Percentiles rank a stretch among this genome's conserved stretches.
These are phyloP conservation scores for Escallonia rubra DNA, from an alignment of 129 eudicot species.

Conservation along the genomic window DNA sequence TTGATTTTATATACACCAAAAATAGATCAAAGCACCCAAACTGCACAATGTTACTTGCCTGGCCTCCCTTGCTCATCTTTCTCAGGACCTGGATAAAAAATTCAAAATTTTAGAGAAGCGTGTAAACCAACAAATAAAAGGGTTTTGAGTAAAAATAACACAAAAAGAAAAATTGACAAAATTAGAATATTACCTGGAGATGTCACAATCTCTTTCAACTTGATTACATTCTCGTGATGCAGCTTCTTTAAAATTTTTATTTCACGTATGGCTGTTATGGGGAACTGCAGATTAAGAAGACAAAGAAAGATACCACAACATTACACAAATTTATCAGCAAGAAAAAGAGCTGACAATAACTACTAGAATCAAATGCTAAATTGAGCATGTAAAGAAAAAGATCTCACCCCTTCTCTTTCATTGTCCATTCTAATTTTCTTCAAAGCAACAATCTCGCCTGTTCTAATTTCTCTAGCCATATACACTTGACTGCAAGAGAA, in stretches of 20 bases:
- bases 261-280: conserved; percentile 65
- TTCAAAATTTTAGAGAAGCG: background rate
- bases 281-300: conserved; percentile 29
- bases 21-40: background rate
- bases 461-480: conserved; percentile 57
- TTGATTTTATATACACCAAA: background rate
- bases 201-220: conserved; percentile 64
- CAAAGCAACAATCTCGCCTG: conserved; percentile 63
- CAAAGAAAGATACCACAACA: background rate
- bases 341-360: background rate
- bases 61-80: conserved; percentile 50
- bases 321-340: background rate
- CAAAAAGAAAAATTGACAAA: background rate
- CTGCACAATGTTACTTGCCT: conserved; percentile 24
- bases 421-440: conserved; percentile 67
- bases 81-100: conserved; percentile 40
- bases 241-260: conserved; percentile 66
- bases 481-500: conserved; percentile 49
- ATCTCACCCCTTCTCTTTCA: conserved; percentile 49
- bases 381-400: background rate
- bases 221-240: conserved; percentile 62
- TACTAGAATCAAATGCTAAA: background rate
- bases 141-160: background rate
- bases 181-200: conserved; percentile 37
- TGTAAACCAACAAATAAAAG: background rate